Evolutionary conservation across 306 rosid genomes (phyloP), one percentile per base, ranked within the genome.

Genomic region (Corylus heterophylla): DNA sequence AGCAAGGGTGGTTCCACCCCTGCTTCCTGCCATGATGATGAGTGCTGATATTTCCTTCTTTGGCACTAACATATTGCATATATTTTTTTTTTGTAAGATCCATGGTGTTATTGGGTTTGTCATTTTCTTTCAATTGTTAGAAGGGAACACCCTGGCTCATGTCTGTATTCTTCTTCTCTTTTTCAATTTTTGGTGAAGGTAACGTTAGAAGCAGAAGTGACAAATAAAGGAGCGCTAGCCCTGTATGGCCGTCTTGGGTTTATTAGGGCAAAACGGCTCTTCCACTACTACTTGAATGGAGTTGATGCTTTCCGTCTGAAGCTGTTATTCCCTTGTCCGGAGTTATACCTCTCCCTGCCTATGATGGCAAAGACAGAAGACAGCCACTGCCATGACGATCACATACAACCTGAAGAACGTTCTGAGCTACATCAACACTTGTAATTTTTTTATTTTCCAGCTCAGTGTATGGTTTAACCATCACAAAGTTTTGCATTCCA

Each of bases 291-390:
- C 88, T 85, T 95, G 91, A 95, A 95, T 78, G 99, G 99, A 68
- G 98, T 91, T 45, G 99, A 95, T 87, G 99, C 98, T 82, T 95
- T 95, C 81, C 98, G 98, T 59, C 87, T 95, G 77, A 95, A 95
- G 83, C 88, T 95, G 56, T 58, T 93, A 49, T 93, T 95, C 74
- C 97, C 97, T 2, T 90, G 79, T 66, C 79, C 81, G 1, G 83
- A 86, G 67, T 88, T 82, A 63, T 88, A 76, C 78, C 84, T 85
- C 45, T 74, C 80, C 74, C 72, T 77, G 18, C 76, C 85, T 59
- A 14, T 73, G 80, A 76, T 74, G 79, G 86, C 79, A 45, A 86
- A 79, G 62, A 62, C 58, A 67, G 74, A 70, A 12, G 82, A 72
- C 42, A 78, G 79, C 62, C 81, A 78, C 27, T 3, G 37, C 74